Conservation (phyloP, 495 filamentous ascomycete genomes). For the Lophiostoma macrostomum region DNA sequence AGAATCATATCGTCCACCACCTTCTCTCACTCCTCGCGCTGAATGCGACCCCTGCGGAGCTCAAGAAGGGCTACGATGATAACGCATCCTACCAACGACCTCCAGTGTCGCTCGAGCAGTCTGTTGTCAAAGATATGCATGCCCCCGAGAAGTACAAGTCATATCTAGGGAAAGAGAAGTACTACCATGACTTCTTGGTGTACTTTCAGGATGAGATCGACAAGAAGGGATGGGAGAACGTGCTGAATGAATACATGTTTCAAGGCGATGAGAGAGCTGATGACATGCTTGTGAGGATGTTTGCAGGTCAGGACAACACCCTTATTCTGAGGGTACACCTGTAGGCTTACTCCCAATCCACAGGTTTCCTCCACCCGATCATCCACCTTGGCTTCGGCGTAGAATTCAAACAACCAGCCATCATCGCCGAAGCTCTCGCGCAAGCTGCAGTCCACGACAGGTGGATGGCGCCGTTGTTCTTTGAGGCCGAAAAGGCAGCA, state of each 20-base stretch:
- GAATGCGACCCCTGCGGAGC: conserved; percentile 55
- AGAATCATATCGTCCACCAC: conserved; percentile 68
- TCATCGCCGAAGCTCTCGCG: conserved; percentile 77
- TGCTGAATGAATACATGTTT: conserved; percentile 66
- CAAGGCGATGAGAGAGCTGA: conserved; percentile 57
- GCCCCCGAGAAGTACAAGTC: conserved; percentile 51
- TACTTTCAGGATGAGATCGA: conserved; percentile 75
- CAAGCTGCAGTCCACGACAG: conserved; percentile 64
- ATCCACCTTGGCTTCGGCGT: conserved; percentile 84
- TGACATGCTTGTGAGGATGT: conserved; percentile 58
- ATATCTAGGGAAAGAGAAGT: conserved; percentile 50
- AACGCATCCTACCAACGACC: conserved; percentile 64
- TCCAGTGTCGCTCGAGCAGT: conserved; percentile 40
- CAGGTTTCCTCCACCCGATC: conserved; percentile 72
- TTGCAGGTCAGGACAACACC: conserved; percentile 45
- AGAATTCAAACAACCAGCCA: conserved; percentile 75
- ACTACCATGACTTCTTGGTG: conserved; percentile 66
- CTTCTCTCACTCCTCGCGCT: conserved; percentile 73
- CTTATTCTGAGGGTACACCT: background rate
- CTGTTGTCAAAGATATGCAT: conserved; percentile 51
- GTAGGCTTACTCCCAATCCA: background rate
- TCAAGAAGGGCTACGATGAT: conserved; percentile 57
- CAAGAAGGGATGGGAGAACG: conserved; percentile 53
- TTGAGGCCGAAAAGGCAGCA: conserved; percentile 53
- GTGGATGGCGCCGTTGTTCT: conserved; percentile 50